These are phyloP conservation scores for Claviceps sp. DNA, from an alignment of 2,329 filamentous ascomycete genomes.

Conservation along the genomic window DNA sequence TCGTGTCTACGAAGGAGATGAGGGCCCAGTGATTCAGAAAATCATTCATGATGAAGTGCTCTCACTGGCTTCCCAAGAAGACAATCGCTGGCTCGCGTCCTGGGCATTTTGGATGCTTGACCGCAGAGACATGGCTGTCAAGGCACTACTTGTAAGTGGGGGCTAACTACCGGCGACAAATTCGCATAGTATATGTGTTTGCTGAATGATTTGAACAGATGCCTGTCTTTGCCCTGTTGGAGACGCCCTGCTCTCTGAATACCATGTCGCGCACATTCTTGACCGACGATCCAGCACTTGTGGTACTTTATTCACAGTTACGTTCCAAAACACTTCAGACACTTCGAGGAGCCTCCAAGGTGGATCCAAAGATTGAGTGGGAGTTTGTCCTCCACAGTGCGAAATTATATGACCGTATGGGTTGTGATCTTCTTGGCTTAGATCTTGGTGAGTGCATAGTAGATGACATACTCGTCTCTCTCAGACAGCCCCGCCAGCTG, in stretches of 20 bases:
- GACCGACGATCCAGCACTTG: slow-evolving; percentile 79
- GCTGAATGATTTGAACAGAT: slow-evolving; percentile 36
- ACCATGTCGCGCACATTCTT: slow-evolving; percentile 68
- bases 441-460: slow-evolving; percentile 50
- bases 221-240: slow-evolving; percentile 61
- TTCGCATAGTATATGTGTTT: not conserved
- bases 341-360: slow-evolving; percentile 68
- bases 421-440: slow-evolving; percentile 78
- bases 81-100: slow-evolving; percentile 84
- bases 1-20: slow-evolving; percentile 77
- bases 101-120: slow-evolving; percentile 94
- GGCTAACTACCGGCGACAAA: not conserved
- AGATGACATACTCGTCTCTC: not conserved
- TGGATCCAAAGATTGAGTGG: slow-evolving; percentile 71
- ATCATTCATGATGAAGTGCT: slow-evolving; percentile 73
- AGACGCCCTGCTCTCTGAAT: slow-evolving; percentile 53
- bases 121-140: slow-evolving; percentile 69
- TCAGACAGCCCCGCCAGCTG: not conserved
- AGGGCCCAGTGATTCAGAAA: slow-evolving; percentile 56
- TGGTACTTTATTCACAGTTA: slow-evolving; percentile 77
- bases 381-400: slow-evolving; percentile 81
- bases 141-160: slow-evolving; percentile 58
- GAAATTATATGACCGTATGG: slow-evolving; percentile 76
- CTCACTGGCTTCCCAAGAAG: slow-evolving; percentile 60
- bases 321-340: slow-evolving; percentile 72